Base-by-base conservation (phyloP, 2,329 filamentous ascomycete species). In the Dothistroma pini region DNA sequence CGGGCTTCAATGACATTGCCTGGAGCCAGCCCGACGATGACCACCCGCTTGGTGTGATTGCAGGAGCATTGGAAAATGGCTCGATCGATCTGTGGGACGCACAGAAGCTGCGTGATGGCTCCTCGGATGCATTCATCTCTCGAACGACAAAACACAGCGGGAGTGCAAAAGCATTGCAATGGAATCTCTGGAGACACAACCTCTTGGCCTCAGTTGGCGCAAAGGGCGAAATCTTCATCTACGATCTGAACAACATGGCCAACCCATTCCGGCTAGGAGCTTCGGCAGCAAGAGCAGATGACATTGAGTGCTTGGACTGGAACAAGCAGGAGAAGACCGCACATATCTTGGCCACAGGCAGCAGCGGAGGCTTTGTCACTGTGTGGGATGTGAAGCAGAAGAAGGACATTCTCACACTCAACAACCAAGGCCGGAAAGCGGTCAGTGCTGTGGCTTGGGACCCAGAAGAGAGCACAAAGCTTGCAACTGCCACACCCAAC, bases 301-400 rank as follows among this genome's bases (percentile, higher is more conserved):
- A 99, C 70, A 90, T 97, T 66, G 95, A 97, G 72, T 96, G 93
- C 68, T 82, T 99, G 63, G 93, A 96, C 69, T 99, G 96, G 96
- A 99, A 99, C 78, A 93, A 92, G 74, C 71, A 71, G 57, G 70
- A 74, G 59, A 97, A 96, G 79, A 93, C 97, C 48, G 86, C 93
- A 14, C 93, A 99, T 74, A 99, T 99, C 74, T 80, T 99, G 68
- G 95, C 93, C 19, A 97, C 93, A 10, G 95, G 95, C 67, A 93
- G 93, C 73, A 89, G 87, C 64, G 93, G 92, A 54, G 95, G 95
- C 4, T 96, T 97, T 72, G 93, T 97, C 38, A 97, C 95, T 1
- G 93, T 99, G 19, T 99, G 95, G 95, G 95, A 99, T 78, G 84
- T 97, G 66, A 97, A 96, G 81, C 92, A 91, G 12, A 97, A 96